Conservation (phyloP, 1,284 basidiomycete species). For the Flammula alnicola region DNA sequence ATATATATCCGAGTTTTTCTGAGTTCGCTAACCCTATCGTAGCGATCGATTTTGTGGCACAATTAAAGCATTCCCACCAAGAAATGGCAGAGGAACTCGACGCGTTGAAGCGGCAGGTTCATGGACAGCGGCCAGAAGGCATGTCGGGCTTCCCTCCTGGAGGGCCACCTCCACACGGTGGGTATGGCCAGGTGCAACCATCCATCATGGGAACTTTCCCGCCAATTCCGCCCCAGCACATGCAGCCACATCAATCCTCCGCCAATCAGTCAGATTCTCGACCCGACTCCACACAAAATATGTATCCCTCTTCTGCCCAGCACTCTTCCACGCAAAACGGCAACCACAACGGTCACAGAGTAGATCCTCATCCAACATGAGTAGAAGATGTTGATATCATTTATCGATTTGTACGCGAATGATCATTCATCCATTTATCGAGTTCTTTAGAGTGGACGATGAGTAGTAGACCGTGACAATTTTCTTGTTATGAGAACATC, state of each 20-base stretch:
- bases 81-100: constrained; percentile 82
- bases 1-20: too few species aligned
- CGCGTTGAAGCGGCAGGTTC: constrained; percentile 75
- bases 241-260: constrained; percentile 47
- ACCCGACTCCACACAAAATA: constrained; percentile 39
- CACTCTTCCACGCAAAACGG: constrained; percentile 19
- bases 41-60: constrained; percentile 86
- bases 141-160: constrained; percentile 54
- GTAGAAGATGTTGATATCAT: constrained; percentile 9
- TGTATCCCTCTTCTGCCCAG: constrained; percentile 24
- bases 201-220: constrained; percentile 44
- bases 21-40: too few species aligned
- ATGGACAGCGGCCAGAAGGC: constrained; percentile 60
- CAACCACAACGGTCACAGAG: constrained; percentile 37
- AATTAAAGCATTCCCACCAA: constrained; percentile 75
- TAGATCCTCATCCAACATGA: constrained; percentile 23
- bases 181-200: constrained; percentile 52
- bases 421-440: not conserved
- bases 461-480: too few species aligned
- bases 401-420: constrained; percentile 15
- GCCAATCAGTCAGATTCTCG: constrained; percentile 42
- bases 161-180: constrained; percentile 53
- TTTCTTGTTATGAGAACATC: constrained; percentile 6
- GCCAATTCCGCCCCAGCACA: constrained; percentile 38
- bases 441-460: constrained; percentile 7